phyloP scores from a whole-genome alignment of 371 early-diverging fungal genomes.

The Mucor indicus region DNA sequence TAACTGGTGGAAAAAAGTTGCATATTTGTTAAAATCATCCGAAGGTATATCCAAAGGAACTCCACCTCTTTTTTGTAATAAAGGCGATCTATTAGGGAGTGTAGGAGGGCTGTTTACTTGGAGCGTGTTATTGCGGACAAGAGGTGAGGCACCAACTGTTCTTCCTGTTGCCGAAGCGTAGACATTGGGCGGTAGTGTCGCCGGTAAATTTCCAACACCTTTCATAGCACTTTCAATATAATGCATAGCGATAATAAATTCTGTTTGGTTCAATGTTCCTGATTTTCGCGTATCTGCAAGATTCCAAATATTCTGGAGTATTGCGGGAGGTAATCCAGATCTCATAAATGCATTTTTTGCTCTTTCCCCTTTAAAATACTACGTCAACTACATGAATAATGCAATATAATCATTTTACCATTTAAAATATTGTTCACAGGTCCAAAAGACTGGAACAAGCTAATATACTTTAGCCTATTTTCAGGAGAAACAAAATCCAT shows the following conservation, averaged over 20 bases:
- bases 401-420: constrained; percentile 29
- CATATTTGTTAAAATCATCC: constrained; percentile 30
- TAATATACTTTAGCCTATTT: constrained; percentile 66
- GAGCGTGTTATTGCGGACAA: constrained; percentile 20
- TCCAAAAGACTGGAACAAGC: constrained; percentile 64
- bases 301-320: constrained; percentile 53
- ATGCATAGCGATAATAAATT: constrained; percentile 83
- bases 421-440: constrained; percentile 67
- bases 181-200: constrained; percentile 53
- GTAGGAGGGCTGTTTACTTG: constrained; percentile 16
- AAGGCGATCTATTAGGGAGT: constrained; percentile 12
- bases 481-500: constrained; percentile 44
- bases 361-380: constrained; percentile 30
- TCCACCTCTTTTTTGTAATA: constrained; percentile 7
- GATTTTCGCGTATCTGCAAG: constrained; percentile 70
- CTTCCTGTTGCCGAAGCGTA: constrained; percentile 58
- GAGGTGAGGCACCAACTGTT: constrained; percentile 25
- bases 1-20: constrained; percentile 29
- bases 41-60: constrained; percentile 20
- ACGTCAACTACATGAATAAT: not conserved
- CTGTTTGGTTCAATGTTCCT: constrained; percentile 65
- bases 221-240: constrained; percentile 71
- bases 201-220: constrained; percentile 51
- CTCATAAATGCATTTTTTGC: constrained; percentile 48
- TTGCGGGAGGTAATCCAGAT: constrained; percentile 49